These are phyloP conservation scores for Colletotrichum sojae DNA, from an alignment of 2,329 filamentous ascomycete species.

Conservation along the genomic window DNA sequence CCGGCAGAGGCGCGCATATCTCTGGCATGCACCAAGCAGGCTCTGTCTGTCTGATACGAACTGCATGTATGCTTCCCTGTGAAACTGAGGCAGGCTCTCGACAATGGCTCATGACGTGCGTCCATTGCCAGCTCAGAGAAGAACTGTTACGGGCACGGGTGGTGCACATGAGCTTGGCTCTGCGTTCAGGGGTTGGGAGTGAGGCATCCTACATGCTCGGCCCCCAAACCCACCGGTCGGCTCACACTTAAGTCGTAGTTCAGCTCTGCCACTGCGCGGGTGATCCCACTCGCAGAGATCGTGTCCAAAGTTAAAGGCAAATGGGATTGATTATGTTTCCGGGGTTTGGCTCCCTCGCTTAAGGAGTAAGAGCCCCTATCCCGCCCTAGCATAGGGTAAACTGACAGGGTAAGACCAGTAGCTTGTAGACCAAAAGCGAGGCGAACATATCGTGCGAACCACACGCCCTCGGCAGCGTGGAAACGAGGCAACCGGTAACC, in stretches of 20 bases:
- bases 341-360: neutral
- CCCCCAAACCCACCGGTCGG: neutral
- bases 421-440: neutral
- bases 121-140: too few species aligned
- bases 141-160: too few species aligned
- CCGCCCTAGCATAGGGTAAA: neutral
- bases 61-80: too few species aligned
- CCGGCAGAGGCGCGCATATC: neutral
- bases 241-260: neutral
- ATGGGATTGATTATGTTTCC: neutral
- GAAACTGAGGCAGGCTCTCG: too few species aligned
- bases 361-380: neutral
- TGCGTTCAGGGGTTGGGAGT: too few species aligned
- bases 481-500: slow-evolving; percentile 17
- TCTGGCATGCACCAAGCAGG: neutral
- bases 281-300: neutral
- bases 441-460: slow-evolving; percentile 7
- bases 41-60: neutral
- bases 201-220: neutral
- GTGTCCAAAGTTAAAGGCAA: neutral
- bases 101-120: too few species aligned
- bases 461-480: neutral
- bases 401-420: neutral
- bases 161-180: too few species aligned
- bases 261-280: neutral